Percentiles rank a stretch among this genome's conserved stretches.
Evolutionary conservation across 2,329 filamentous ascomycete genomes (phyloP).

Genomic region (Scortechinia acanthostroma): DNA sequence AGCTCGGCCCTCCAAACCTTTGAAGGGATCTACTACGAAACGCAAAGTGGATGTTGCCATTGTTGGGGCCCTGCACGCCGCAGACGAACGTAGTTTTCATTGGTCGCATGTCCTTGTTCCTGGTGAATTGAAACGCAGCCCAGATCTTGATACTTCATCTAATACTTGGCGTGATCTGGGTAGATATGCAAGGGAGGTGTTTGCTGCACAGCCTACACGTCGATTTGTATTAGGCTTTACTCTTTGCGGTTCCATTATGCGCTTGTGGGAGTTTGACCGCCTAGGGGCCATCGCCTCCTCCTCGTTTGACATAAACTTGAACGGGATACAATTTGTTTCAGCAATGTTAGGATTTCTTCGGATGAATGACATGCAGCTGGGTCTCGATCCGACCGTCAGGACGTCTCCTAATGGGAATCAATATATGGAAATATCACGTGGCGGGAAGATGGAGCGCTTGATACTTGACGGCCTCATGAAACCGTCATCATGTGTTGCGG

Average conservation of each 20-base stretch:
- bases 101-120: too few relatives aligned
- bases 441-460: slow-evolving; percentile 15
- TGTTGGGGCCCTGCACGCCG: too few relatives aligned
- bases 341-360: slow-evolving; percentile 15
- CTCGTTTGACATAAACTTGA: slow-evolving; percentile 23
- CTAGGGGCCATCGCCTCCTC: slow-evolving; percentile 18
- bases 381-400: slow-evolving; percentile 24
- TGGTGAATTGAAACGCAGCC: too few relatives aligned
- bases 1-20: too few relatives aligned
- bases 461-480: slow-evolving; percentile 15
- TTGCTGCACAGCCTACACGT: slow-evolving; percentile 16
- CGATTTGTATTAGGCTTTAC: not conserved
- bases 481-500: slow-evolving; percentile 13
- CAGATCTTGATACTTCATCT: too few relatives aligned
- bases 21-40: too few relatives aligned
- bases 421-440: slow-evolving; percentile 20
- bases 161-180: too few relatives aligned
- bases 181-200: slow-evolving; percentile 33
- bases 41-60: too few relatives aligned
- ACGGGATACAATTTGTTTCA: slow-evolving; percentile 16
- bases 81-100: too few relatives aligned
- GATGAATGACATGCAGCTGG: slow-evolving; percentile 19
- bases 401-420: slow-evolving; percentile 8
- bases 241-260: not conserved
- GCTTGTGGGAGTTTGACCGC: not conserved